Evolutionary conservation across 2,329 filamentous ascomycete species (phyloP).

Genomic region (Calonectria montana): DNA sequence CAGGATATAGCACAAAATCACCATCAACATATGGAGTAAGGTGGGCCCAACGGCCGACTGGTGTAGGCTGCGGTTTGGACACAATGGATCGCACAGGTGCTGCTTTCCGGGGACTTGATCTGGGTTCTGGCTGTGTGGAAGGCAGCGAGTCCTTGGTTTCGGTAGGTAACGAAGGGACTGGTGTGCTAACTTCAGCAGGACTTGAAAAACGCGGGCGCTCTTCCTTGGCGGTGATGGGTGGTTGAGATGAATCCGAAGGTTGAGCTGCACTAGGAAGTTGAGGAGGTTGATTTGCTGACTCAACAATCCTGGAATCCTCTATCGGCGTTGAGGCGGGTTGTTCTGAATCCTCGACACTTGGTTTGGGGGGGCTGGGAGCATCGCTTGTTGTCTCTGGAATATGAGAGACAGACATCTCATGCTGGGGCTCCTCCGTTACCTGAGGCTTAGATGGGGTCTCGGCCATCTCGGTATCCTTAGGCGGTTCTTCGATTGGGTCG

Average conservation of each 20-base stretch:
- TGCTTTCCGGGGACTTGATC: conserved; percentile 35
- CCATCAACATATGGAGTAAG: conserved; percentile 55
- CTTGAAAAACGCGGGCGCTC: conserved; percentile 27
- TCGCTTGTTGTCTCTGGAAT: conserved; percentile 9
- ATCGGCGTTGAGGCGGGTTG: conserved; percentile 3
- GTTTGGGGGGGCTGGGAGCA: conserved; percentile 6
- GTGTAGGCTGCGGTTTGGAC: conserved; percentile 45
- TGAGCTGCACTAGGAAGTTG: conserved; percentile 6
- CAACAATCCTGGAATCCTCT: conserved; percentile 17
- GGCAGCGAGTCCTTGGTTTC: conserved; percentile 33
- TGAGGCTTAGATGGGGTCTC: conserved; percentile 10
- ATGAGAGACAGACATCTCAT: not conserved
- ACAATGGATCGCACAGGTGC: conserved; percentile 22
- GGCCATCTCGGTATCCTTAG: conserved; percentile 34
- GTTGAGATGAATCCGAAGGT: conserved; percentile 26
- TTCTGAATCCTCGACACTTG: not conserved
- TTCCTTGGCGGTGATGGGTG: conserved; percentile 21
- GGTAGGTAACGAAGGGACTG: conserved; percentile 28
- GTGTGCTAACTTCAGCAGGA: conserved; percentile 31
- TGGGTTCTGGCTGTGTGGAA: conserved; percentile 35
- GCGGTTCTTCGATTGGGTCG: conserved; percentile 23
- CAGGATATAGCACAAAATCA: conserved; percentile 54
- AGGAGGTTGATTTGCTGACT: conserved; percentile 8
- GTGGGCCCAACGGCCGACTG: conserved; percentile 50
- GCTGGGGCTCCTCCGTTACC: not conserved